These are phyloP conservation scores for Gymnopilus dilepis DNA, from an alignment of 768 basidiomycete species.

Conservation along the genomic window DNA sequence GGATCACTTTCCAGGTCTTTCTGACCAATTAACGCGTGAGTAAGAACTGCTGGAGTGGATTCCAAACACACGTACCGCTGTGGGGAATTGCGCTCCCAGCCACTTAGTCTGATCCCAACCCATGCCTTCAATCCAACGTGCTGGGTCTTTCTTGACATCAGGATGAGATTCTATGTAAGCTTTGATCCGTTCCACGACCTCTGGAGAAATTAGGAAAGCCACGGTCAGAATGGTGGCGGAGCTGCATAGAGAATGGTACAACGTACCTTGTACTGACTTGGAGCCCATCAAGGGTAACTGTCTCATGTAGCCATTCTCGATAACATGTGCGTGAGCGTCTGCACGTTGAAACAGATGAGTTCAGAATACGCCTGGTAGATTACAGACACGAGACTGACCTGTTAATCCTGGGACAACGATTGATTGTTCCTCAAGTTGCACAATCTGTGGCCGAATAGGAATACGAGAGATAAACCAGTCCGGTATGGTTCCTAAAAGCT, in stretches of 20 bases:
- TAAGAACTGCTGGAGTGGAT: background rate
- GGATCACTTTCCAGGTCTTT: constrained; percentile 75
- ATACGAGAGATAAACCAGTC: constrained; percentile 8
- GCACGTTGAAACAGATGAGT: background rate
- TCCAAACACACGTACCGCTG: constrained; percentile 53
- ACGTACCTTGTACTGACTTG: constrained; percentile 61
- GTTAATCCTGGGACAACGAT: constrained; percentile 72
- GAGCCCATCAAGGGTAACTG: constrained; percentile 68
- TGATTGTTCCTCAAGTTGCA: constrained; percentile 18
- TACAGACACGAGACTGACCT: constrained; percentile 45
- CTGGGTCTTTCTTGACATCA: constrained; percentile 54
- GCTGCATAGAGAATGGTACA: too few relatives aligned
- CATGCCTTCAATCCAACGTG: constrained; percentile 80
- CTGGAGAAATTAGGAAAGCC: constrained; percentile 36
- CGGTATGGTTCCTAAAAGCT: constrained; percentile 6
- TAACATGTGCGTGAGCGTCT: constrained; percentile 85
- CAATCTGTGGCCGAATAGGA: constrained; percentile 9
- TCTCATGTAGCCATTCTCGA: constrained; percentile 74
- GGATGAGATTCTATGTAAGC: constrained; percentile 62
- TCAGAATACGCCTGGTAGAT: background rate
- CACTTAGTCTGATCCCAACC: constrained; percentile 96
- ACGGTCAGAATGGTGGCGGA: background rate
- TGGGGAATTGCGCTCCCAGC: constrained; percentile 68
- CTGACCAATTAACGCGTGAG: constrained; percentile 39
- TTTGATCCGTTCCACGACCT: constrained; percentile 66